phyloP scores from a whole-genome alignment of 371 early-diverging fungal species.

The Mortierella sp. region DNA sequence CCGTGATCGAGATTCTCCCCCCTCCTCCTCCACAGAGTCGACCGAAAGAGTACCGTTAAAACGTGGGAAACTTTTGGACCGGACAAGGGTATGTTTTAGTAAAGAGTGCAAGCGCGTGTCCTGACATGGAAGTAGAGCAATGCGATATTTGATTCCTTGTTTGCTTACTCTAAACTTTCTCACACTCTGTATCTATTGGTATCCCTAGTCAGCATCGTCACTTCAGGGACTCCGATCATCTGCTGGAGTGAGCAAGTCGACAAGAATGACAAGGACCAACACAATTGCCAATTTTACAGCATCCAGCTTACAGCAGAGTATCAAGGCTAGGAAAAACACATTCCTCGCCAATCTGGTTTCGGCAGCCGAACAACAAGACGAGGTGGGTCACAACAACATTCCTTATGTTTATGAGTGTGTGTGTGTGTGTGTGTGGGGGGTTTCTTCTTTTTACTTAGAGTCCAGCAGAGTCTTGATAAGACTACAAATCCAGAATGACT shows the following conservation, averaged over 20 bases:
- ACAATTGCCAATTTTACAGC: conserved; percentile 3
- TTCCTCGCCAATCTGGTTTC: conserved; percentile 11
- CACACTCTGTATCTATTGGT: not conserved
- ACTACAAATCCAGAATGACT: too few species aligned
- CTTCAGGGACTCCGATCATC: conserved; percentile 19
- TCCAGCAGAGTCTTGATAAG: too few species aligned
- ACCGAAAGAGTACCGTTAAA: conserved; percentile 27
- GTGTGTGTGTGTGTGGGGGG: too few species aligned
- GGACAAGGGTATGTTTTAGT: conserved; percentile 16
- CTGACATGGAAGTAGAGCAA: too few species aligned
- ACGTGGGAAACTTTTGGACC: conserved; percentile 24
- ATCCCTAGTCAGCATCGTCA: conserved; percentile 23
- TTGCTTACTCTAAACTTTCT: too few species aligned
- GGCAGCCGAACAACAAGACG: not conserved
- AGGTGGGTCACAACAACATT: not conserved
- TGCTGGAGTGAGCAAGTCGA: conserved; percentile 22
- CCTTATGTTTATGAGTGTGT: too few species aligned
- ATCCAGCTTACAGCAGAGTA: not conserved
- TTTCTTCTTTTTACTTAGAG: too few species aligned
- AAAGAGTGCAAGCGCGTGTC: too few species aligned
- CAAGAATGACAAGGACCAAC: conserved; percentile 4
- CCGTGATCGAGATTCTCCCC: too few species aligned
- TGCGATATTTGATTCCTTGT: not conserved
- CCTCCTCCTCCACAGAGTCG: not conserved
- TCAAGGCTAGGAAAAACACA: not conserved